Conservation (phyloP, 305 asterid species). For the Striga hermonthica region DNA sequence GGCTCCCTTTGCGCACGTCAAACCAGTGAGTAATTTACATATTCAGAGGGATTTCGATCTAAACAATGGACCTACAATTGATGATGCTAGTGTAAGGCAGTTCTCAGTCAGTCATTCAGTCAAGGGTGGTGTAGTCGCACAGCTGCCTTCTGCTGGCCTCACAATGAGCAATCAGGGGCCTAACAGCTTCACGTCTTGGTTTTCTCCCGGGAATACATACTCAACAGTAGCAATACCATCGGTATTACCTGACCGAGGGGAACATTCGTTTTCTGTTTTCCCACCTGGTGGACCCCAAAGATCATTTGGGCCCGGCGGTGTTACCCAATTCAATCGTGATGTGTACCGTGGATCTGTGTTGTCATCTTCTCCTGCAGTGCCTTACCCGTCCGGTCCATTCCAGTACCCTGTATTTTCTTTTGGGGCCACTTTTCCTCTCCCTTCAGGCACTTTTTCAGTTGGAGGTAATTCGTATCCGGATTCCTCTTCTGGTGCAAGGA, state of each 20-base stretch:
- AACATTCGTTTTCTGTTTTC: conserved; percentile 50
- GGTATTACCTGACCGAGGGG: conserved; percentile 60
- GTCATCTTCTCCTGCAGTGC: conserved; percentile 76
- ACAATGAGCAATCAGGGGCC: conserved; percentile 48
- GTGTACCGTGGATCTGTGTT: conserved; percentile 71
- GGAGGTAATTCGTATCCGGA: conserved; percentile 60
- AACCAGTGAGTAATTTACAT: conserved; percentile 42
- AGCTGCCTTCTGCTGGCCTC: conserved; percentile 40
- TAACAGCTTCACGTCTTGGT: conserved; percentile 69
- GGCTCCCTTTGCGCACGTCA: conserved; percentile 31
- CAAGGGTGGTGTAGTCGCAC: conserved; percentile 46
- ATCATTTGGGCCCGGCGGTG: conserved; percentile 52
- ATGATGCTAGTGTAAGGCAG: conserved; percentile 52
- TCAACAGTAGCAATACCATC: conserved; percentile 63
- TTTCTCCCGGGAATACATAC: conserved; percentile 59
- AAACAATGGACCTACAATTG: conserved; percentile 70
- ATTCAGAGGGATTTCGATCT: conserved; percentile 72
- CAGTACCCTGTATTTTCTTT: conserved; percentile 69
- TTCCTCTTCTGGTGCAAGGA: conserved; percentile 70
- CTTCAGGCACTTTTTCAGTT: conserved; percentile 55
- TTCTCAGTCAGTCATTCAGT: conserved; percentile 42
- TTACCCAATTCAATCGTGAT: conserved; percentile 53
- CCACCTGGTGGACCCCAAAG: conserved; percentile 60
- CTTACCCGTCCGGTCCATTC: conserved; percentile 58
- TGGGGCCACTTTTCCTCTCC: conserved; percentile 54